Base-by-base conservation (phyloP, 768 basidiomycete genomes). In the Cytidiella melzeri region DNA sequence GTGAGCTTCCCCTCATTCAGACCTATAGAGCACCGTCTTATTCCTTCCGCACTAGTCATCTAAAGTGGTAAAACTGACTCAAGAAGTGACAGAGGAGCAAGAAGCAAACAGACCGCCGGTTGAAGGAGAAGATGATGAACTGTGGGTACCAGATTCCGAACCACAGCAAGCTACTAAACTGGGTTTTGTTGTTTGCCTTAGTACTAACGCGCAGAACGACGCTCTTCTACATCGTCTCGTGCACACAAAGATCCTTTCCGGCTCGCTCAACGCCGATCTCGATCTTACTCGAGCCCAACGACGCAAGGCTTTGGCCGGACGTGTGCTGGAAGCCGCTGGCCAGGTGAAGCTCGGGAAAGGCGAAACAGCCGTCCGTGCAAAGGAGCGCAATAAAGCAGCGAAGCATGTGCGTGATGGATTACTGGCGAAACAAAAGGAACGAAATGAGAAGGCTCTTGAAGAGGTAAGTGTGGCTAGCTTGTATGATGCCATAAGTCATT, bases 171-270 rank as follows among this genome's bases (percentile, higher is more conserved):
- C 25, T 11, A 25, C 37, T 23, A 13, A 24, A 37, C 7, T 15
- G 20, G 9, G 23, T 55, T 37, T 47, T 41, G 21, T 36, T 48
- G 40, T n/a, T 19, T 4, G 21, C 27, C 40, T 10, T 58, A 92
- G 91, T 43, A 78, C 84, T 18, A 87, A 88, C 62, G 67, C 71
- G 9, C 81, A 86, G 55, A 92, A 92, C 46, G 90, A 92, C 60
- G 83, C 81, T 1, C 64, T 85, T 21, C 74, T 92, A 12, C 87
- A 91, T 62, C 82, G 79, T 45, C 70, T 92, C 4, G 76, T 92
- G 13, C 90, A 92, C 61, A 91, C 89, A 0, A 75, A 83, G 54
- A 68, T 92, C 4, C 69, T 92, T 5, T 85, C 90, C 7, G 87
- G 85, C 9, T 87, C 86, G 4, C 64, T 84, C 6, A 73, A 81